Percentiles rank a stretch among this genome's conserved stretches.
These are phyloP conservation scores for Talaromyces liani DNA, from an alignment of 495 filamentous ascomycete species.

Conservation along the genomic window DNA sequence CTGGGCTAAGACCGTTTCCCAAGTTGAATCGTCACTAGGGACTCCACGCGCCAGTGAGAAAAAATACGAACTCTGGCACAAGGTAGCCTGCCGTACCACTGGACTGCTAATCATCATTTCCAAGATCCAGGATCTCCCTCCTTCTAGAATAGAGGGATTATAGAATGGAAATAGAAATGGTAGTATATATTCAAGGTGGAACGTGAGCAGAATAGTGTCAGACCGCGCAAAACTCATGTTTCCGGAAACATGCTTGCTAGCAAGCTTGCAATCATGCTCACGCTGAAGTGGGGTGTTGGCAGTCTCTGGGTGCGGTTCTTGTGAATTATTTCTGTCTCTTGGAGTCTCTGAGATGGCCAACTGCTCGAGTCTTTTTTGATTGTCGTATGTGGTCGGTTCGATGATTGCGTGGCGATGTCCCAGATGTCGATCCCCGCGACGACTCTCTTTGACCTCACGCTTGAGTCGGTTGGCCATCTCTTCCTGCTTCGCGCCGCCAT, in stretches of 20 bases:
- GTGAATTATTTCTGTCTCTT: slow-evolving; percentile 1
- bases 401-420: not conserved
- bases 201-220: slow-evolving; percentile 19
- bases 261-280: not conserved
- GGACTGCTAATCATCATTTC: slow-evolving; percentile 44
- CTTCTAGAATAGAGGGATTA: slow-evolving; percentile 35
- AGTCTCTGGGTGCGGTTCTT: not conserved
- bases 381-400: slow-evolving; percentile 5
- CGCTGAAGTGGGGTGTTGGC: not conserved
- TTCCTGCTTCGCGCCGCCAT: slow-evolving; percentile 39
- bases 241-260: slow-evolving; percentile 8
- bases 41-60: slow-evolving; percentile 22
- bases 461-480: slow-evolving; percentile 43
- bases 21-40: slow-evolving; percentile 18
- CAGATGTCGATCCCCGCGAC: slow-evolving; percentile 7
- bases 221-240: slow-evolving; percentile 18
- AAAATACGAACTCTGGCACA: slow-evolving; percentile 45
- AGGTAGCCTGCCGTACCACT: slow-evolving; percentile 38
- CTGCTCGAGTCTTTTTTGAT: not conserved
- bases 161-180: slow-evolving; percentile 52
- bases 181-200: slow-evolving; percentile 45
- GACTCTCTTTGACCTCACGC: slow-evolving; percentile 39
- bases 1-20: slow-evolving; percentile 29
- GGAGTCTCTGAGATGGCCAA: not conserved
- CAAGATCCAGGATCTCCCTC: slow-evolving; percentile 46